A percentile compares a stretch with the other conserved stretches of the same genome.
These are phyloP conservation scores for Lyophyllum decastes DNA, from an alignment of 768 basidiomycete genomes.

Conservation along the genomic window DNA sequence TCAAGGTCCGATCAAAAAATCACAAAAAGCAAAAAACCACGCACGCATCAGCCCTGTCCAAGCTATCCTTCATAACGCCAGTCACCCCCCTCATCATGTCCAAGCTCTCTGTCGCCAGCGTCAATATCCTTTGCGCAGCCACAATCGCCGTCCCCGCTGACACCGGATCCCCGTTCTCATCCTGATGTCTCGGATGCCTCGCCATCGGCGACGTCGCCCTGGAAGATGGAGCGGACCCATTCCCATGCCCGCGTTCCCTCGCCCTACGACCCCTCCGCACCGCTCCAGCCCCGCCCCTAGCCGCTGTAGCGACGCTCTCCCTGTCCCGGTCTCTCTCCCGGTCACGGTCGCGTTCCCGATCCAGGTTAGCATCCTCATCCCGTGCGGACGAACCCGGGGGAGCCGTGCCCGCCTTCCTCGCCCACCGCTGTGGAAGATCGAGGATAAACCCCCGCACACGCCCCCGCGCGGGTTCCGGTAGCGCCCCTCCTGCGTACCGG, in stretches of 20 bases:
- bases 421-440: constrained; percentile 82
- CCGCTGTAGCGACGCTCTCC: constrained; percentile 34
- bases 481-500: constrained; percentile 81
- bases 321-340: constrained; percentile 24
- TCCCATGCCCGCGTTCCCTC: constrained; percentile 40
- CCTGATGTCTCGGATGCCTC: constrained; percentile 19
- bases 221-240: constrained; percentile 28
- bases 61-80: constrained; percentile 82
- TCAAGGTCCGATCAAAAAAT: constrained; percentile 3
- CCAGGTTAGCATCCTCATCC: constrained; percentile 15
- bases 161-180: constrained; percentile 20
- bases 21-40: constrained; percentile 23
- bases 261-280: constrained; percentile 33
- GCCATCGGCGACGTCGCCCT: constrained; percentile 25
- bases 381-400: constrained; percentile 10
- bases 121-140: constrained; percentile 80
- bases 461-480: constrained; percentile 80
- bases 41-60: constrained; percentile 85
- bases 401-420: constrained; percentile 38
- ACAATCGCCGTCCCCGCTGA: constrained; percentile 60
- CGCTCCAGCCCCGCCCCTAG: constrained; percentile 28
- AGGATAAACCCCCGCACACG: constrained; percentile 79
- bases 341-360: constrained; percentile 18
- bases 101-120: constrained; percentile 86
- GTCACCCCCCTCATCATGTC: constrained; percentile 92